Evolutionary conservation across 306 rosid genomes (phyloP).

Genomic region (Vicia sativa): DNA sequence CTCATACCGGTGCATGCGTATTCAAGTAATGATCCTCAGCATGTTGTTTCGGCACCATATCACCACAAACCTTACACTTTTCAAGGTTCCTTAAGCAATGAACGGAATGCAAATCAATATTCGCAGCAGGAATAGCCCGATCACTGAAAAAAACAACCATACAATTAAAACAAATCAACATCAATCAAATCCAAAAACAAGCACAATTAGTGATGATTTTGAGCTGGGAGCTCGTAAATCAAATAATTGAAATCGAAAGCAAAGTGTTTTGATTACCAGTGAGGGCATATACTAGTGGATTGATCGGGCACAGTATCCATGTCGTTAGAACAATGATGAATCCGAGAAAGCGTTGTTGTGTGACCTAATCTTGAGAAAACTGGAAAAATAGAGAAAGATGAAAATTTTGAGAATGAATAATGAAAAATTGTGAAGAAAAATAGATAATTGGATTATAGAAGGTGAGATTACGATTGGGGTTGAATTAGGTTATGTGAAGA

Average conservation of each 20-base stretch:
- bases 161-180: conserved; percentile 43
- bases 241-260: conserved; percentile 1
- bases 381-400: neutral
- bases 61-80: conserved; percentile 84
- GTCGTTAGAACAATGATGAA: neutral
- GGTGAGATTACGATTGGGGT: neutral
- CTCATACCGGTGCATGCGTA: conserved; percentile 95
- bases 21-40: conserved; percentile 77
- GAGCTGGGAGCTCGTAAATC: neutral
- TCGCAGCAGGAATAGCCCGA: conserved; percentile 70
- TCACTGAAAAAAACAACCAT: conserved; percentile 51
- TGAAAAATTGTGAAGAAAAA: neutral
- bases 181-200: conserved; percentile 11
- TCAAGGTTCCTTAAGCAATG: conserved; percentile 86
- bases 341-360: neutral
- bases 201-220: neutral
- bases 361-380: conserved; percentile 26
- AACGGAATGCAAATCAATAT: conserved; percentile 84
- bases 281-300: conserved; percentile 59
- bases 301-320: conserved; percentile 74
- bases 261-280: conserved; percentile 62
- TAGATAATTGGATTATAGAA: neutral
- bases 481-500: too few relatives aligned
- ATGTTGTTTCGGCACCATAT: conserved; percentile 75
- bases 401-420: conserved; percentile 20